These are phyloP conservation scores for Penicillium hordei DNA, from an alignment of 2,329 filamentous ascomycete species.

Conservation along the genomic window DNA sequence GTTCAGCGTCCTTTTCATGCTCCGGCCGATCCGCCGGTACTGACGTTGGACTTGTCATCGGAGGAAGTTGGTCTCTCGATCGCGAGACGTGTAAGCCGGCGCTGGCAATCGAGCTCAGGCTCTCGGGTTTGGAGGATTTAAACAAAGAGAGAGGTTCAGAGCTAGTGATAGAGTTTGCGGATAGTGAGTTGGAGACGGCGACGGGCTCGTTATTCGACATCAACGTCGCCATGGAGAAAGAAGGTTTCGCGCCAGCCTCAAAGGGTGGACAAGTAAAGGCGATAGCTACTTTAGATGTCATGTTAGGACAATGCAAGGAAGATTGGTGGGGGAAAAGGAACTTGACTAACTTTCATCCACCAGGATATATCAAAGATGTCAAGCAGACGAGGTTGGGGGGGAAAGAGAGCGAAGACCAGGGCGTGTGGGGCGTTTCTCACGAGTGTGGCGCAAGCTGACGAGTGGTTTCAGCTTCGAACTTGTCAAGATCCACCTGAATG, in stretches of 20 bases:
- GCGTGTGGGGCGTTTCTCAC: slow-evolving; percentile 37
- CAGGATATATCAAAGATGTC: slow-evolving; percentile 12
- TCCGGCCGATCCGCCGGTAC: slow-evolving; percentile 41
- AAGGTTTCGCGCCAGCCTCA: slow-evolving; percentile 33
- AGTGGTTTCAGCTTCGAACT: slow-evolving; percentile 38
- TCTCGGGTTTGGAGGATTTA: slow-evolving; percentile 39
- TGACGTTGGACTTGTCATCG: slow-evolving; percentile 54
- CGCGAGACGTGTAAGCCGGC: slow-evolving; percentile 45
- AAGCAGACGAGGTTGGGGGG: slow-evolving; percentile 15
- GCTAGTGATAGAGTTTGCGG: slow-evolving; percentile 33
- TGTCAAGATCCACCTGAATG: slow-evolving; percentile 22
- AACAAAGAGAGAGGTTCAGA: slow-evolving; percentile 36
- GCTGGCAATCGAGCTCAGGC: slow-evolving; percentile 43
- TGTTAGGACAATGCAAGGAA: slow-evolving; percentile 31
- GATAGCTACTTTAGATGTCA: slow-evolving; percentile 37
- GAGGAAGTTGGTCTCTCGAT: slow-evolving; percentile 36
- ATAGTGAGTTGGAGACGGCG: slow-evolving; percentile 38
- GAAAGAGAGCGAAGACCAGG: slow-evolving; percentile 24
- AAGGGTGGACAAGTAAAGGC: slow-evolving; percentile 32
- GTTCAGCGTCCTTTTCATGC: slow-evolving; percentile 34
- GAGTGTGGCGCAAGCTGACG: slow-evolving; percentile 50
- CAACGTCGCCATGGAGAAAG: slow-evolving; percentile 45
- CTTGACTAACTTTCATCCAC: slow-evolving; percentile 24
- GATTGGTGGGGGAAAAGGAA: slow-evolving; percentile 2
- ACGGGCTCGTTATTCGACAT: slow-evolving; percentile 44